Conservation (phyloP, 768 basidiomycete species). For the Porphyrellus cyaneotinctus region DNA sequence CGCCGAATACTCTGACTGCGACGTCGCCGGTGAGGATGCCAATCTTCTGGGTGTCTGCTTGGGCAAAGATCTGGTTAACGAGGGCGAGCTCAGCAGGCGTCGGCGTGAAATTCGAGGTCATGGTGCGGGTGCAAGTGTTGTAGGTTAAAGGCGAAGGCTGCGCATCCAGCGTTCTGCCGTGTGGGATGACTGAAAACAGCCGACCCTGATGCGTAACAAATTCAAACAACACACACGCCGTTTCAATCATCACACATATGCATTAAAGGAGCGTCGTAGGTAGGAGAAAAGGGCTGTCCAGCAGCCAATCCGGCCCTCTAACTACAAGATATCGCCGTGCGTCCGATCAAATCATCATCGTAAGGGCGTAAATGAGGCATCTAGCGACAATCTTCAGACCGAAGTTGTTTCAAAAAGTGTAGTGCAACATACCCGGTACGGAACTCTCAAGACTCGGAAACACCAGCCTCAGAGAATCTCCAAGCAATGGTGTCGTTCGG, state of each 20-base stretch:
- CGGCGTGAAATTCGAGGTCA: slow-evolving; percentile 44
- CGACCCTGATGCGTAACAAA: not conserved
- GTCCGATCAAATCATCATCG: slow-evolving; percentile 4
- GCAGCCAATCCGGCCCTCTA: slow-evolving; percentile 10
- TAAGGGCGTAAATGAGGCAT: too few relatives aligned
- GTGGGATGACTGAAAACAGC: slow-evolving; percentile 6
- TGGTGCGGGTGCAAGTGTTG: slow-evolving; percentile 22
- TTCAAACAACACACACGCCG: too few relatives aligned
- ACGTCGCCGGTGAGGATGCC: slow-evolving; percentile 87
- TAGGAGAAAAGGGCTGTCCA: slow-evolving; percentile 6
- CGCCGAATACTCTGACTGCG: slow-evolving; percentile 82
- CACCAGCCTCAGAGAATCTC: slow-evolving; percentile 17
- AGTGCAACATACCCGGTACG: too few relatives aligned
- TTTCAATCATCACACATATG: slow-evolving; percentile 1
- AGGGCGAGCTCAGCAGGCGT: slow-evolving; percentile 51
- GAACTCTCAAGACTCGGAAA: too few relatives aligned
- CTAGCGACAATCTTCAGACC: not conserved
- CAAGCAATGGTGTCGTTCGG: slow-evolving; percentile 15
- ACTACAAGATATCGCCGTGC: slow-evolving; percentile 8
- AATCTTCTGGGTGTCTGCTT: slow-evolving; percentile 72
- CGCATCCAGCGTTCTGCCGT: slow-evolving; percentile 10
- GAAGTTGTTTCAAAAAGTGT: not conserved
- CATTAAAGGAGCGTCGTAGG: too few relatives aligned
- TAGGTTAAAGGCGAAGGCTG: slow-evolving; percentile 24
- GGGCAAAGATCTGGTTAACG: slow-evolving; percentile 67